phyloP scores from a whole-genome alignment of 371 early-diverging fungal genomes.

The Mucor lusitanicus region DNA sequence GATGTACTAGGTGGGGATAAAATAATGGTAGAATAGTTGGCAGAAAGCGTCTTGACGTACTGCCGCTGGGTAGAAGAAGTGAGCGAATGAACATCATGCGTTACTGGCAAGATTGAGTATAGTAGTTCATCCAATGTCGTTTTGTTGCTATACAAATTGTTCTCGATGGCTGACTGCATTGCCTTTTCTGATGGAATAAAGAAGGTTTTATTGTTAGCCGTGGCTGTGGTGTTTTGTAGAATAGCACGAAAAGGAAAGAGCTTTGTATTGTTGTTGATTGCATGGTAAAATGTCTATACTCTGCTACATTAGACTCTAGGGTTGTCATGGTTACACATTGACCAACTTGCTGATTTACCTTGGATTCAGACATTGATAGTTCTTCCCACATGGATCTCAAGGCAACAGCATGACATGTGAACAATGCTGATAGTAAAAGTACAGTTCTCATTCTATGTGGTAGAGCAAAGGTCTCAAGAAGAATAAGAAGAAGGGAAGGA shows the following conservation, averaged over 20 bases:
- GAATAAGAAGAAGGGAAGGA: background rate
- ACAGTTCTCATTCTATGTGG: background rate
- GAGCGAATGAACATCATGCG: background rate
- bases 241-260: background rate
- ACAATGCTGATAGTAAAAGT: background rate
- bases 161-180: conserved; percentile 10
- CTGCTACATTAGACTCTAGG: background rate
- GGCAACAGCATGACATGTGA: background rate
- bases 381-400: background rate
- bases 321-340: background rate
- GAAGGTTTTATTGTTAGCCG: conserved; percentile 5
- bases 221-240: background rate
- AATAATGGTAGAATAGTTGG: conserved; percentile 19
- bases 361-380: background rate
- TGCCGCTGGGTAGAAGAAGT: conserved; percentile 11
- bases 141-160: conserved; percentile 11
- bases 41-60: conserved; percentile 16
- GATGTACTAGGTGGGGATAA: conserved; percentile 14
- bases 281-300: background rate
- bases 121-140: conserved; percentile 11
- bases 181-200: conserved; percentile 21
- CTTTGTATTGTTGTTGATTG: background rate
- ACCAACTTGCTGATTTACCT: background rate
- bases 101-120: background rate
- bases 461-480: no score